Percentiles rank a stretch among this genome's conserved stretches.
phyloP scores from a whole-genome alignment of 2,329 filamentous ascomycete genomes.

The Lecanoromycetidae sp. region DNA sequence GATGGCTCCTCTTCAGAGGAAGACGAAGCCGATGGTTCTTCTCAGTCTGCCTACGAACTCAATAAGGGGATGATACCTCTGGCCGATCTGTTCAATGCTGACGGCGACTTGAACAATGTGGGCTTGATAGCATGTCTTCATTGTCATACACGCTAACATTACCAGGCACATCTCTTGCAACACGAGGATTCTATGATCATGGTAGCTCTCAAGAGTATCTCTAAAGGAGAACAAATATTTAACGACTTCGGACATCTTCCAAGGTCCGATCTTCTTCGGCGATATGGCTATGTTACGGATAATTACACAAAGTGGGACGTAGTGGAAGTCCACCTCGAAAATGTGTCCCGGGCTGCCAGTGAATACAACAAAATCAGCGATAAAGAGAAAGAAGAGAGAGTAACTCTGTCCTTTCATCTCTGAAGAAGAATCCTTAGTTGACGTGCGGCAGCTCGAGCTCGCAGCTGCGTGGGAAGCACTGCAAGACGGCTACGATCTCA shows the following conservation, averaged over 20 bases:
- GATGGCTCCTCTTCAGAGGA: constrained; percentile 37
- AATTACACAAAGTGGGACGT: constrained; percentile 72
- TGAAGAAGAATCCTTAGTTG: neutral
- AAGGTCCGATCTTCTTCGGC: constrained; percentile 66
- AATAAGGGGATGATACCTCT: constrained; percentile 80
- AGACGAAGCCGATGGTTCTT: constrained; percentile 43
- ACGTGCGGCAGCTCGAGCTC: constrained; percentile 7
- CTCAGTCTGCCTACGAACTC: constrained; percentile 29
- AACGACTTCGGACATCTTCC: constrained; percentile 53
- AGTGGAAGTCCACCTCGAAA: constrained; percentile 57
- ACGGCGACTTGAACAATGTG: constrained; percentile 71
- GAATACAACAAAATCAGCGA: constrained; percentile 19
- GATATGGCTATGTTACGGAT: constrained; percentile 77
- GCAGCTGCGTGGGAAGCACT: constrained; percentile 9
- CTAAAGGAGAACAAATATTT: constrained; percentile 35
- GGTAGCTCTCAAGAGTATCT: constrained; percentile 56
- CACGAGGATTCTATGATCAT: constrained; percentile 53
- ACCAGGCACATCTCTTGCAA: constrained; percentile 47
- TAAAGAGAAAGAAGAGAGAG: neutral
- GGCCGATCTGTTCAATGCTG: constrained; percentile 80
- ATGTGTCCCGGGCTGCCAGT: constrained; percentile 38
- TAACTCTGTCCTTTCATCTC: neutral
- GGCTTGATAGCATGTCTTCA: constrained; percentile 20
- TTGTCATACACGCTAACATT: constrained; percentile 4
- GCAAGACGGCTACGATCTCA: constrained; percentile 13